Conservation (phyloP, 1,139 yeast genomes). For the Yamadazyma mexicana region DNA sequence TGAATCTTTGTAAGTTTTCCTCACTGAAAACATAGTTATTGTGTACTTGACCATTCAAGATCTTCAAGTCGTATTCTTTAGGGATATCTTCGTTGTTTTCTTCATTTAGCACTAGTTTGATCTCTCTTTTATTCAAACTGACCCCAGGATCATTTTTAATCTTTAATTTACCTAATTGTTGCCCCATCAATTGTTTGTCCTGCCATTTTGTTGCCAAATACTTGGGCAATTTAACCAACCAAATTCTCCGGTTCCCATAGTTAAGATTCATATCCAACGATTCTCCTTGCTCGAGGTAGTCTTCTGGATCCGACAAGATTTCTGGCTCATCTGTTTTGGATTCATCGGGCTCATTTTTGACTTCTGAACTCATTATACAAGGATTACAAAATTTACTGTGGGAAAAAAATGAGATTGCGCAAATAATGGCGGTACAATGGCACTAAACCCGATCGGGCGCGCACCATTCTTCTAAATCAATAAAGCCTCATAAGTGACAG, state of each 20-base stretch:
- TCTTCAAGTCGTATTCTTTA: slow-evolving; percentile 75
- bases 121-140: slow-evolving; percentile 44
- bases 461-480: too few species aligned
- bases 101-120: slow-evolving; percentile 57
- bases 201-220: slow-evolving; percentile 85
- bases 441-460: background rate
- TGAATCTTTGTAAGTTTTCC: slow-evolving; percentile 71
- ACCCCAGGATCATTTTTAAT: slow-evolving; percentile 47
- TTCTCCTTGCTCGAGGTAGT: slow-evolving; percentile 53
- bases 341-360: slow-evolving; percentile 16
- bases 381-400: background rate
- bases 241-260: slow-evolving; percentile 64
- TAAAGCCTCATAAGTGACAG: too few species aligned
- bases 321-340: slow-evolving; percentile 25
- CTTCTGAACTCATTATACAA: background rate
- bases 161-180: slow-evolving; percentile 78
- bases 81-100: slow-evolving; percentile 55
- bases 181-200: slow-evolving; percentile 62
- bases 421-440: background rate
- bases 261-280: slow-evolving; percentile 61
- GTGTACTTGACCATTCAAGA: slow-evolving; percentile 75
- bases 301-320: slow-evolving; percentile 48
- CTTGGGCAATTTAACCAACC: slow-evolving; percentile 90
- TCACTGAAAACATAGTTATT: slow-evolving; percentile 92
- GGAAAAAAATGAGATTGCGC: background rate